Evolutionary conservation across 192 early-diverging fungal species (phyloP).

Genomic region (Kappamyces sp.): DNA sequence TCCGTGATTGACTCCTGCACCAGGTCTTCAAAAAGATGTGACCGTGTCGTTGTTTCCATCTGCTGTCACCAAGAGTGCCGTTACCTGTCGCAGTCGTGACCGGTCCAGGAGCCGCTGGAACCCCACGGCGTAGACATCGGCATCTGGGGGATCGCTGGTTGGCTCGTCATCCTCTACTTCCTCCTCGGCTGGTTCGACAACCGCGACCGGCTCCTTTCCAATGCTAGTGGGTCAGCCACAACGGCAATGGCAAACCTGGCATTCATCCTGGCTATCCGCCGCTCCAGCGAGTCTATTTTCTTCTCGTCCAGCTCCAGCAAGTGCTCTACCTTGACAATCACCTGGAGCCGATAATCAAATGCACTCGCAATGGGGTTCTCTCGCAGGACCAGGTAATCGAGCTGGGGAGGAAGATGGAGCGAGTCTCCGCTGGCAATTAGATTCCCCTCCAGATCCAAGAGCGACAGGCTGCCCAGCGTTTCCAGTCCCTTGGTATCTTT

Average conservation of each 20-base stretch:
- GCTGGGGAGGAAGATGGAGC: background rate
- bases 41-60: conserved; percentile 6
- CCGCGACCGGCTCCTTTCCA: background rate
- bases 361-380: background rate
- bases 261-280: background rate
- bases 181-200: background rate
- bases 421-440: background rate
- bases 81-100: conserved; percentile 5
- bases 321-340: conserved; percentile 1
- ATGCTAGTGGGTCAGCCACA: background rate
- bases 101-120: background rate
- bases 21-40: background rate
- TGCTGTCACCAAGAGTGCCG: background rate
- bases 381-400: conserved; percentile 5
- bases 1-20: background rate
- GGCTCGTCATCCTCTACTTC: background rate
- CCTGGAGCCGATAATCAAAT: conserved; percentile 8
- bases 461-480: background rate
- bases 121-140: conserved; percentile 2
- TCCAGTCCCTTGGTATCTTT: background rate
- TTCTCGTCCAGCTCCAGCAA: conserved; percentile 9
- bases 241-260: background rate
- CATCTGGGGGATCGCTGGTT: background rate
- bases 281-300: conserved; percentile 3
- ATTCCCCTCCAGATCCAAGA: background rate